Conservation (phyloP, 2,329 filamentous ascomycete genomes). For the Mycogone perniciosa region DNA sequence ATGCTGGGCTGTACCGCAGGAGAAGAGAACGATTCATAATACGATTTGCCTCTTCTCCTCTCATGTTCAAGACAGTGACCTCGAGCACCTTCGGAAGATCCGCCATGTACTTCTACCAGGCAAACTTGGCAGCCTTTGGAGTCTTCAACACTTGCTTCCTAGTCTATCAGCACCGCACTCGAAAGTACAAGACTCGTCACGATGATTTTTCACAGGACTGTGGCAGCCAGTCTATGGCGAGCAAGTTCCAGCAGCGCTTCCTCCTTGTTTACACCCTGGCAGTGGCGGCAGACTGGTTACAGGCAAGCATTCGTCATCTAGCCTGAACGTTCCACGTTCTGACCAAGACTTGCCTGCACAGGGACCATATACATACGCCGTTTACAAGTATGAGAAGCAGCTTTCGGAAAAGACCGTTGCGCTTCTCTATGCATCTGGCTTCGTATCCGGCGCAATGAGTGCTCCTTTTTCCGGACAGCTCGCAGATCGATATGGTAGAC, state of each 20-base stretch:
- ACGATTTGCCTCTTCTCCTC: no score
- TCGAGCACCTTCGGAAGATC: background rate
- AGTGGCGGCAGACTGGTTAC: conserved; percentile 29
- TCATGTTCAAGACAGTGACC: no score
- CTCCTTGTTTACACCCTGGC: conserved; percentile 24
- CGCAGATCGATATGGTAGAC: conserved; percentile 42
- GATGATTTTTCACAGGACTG: background rate
- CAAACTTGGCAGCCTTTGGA: conserved; percentile 2
- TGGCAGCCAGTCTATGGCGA: background rate
- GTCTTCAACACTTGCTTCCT: conserved; percentile 18
- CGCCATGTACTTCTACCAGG: conserved; percentile 11
- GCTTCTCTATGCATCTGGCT: conserved; percentile 39
- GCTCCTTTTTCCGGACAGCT: conserved; percentile 34
- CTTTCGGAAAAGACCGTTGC: conserved; percentile 40
- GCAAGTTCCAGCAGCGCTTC: conserved; percentile 5
- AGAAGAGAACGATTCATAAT: no score
- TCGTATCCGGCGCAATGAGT: conserved; percentile 42
- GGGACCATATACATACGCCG: conserved; percentile 45
- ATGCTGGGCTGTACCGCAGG: no score
- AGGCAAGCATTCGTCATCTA: conserved; percentile 18
- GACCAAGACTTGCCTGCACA: conserved; percentile 12
- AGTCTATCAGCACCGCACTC: conserved; percentile 18
- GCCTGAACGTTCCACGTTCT: background rate
- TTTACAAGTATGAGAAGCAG: conserved; percentile 45
- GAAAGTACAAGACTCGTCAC: background rate